Conservation (phyloP, 495 filamentous ascomycete species). For the Talaromyces borbonicus region DNA sequence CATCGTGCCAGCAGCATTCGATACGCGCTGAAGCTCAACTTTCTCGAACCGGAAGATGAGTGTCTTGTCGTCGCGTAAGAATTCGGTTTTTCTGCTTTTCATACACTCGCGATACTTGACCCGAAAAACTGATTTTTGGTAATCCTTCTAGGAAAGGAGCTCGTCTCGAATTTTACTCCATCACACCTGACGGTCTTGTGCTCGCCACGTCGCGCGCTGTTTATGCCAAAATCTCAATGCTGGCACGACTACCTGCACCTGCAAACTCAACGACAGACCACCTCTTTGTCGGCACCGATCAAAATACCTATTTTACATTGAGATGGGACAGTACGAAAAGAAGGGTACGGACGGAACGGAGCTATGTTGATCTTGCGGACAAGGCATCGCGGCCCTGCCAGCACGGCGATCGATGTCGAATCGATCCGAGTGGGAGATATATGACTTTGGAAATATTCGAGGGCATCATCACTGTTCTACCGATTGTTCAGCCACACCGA, state of each 20-base stretch:
- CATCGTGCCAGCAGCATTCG: constrained; percentile 84
- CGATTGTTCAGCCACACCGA: constrained; percentile 59
- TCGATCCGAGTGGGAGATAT: constrained; percentile 73
- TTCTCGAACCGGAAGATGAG: constrained; percentile 63
- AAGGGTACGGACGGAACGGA: constrained; percentile 57
- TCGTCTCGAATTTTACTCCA: constrained; percentile 73
- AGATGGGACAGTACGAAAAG: constrained; percentile 62
- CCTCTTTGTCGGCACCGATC: constrained; percentile 86
- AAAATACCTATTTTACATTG: constrained; percentile 80
- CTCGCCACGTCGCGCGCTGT: constrained; percentile 55
- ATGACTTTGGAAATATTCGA: constrained; percentile 85
- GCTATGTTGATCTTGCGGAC: constrained; percentile 63
- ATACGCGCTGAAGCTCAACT: constrained; percentile 70
- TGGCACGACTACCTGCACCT: constrained; percentile 67
- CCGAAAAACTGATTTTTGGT: constrained; percentile 5
- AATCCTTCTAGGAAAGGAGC: constrained; percentile 65
- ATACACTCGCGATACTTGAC: neutral
- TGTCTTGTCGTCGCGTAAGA: constrained; percentile 81
- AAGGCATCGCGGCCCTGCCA: constrained; percentile 70
- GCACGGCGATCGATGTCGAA: constrained; percentile 62
- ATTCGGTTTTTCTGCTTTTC: neutral
- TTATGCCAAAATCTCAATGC: constrained; percentile 76
- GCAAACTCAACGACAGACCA: constrained; percentile 66
- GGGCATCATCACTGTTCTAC: constrained; percentile 69
- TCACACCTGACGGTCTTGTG: constrained; percentile 48